phyloP scores from a whole-genome alignment of 1,284 basidiomycete species.

The Leccinum pachyderme region DNA sequence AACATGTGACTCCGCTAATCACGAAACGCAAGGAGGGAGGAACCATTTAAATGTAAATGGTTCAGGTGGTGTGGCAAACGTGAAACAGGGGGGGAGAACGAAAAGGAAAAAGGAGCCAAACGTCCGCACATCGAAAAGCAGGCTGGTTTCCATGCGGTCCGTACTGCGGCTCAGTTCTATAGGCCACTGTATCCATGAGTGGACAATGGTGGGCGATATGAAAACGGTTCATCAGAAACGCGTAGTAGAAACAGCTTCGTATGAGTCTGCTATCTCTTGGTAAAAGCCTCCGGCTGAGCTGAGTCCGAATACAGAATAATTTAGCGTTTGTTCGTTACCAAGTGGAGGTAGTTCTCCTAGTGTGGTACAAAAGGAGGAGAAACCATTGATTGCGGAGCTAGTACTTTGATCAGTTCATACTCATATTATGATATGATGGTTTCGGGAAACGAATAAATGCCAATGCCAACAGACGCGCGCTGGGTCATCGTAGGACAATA shows the following conservation, averaged over 20 bases:
- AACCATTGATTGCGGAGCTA: slow-evolving; percentile 8
- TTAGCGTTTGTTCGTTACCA: slow-evolving; percentile 17
- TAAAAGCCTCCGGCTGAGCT: slow-evolving; percentile 21
- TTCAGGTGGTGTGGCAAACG: background rate
- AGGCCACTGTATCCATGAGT: slow-evolving; percentile 14
- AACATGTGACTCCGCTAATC: background rate
- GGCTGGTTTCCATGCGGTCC: slow-evolving; percentile 19
- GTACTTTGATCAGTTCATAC: background rate
- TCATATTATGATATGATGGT: slow-evolving; percentile 9
- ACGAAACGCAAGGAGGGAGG: background rate
- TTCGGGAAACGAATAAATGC: background rate
- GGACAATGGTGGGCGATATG: slow-evolving; percentile 27
- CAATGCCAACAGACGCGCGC: background rate
- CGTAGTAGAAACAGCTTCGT: slow-evolving; percentile 26
- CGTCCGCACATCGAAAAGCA: slow-evolving; percentile 13
- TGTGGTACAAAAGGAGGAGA: background rate
- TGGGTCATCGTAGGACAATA: background rate
- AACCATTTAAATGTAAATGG: background rate
- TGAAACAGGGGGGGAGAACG: slow-evolving; percentile 3
- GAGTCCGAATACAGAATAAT: slow-evolving; percentile 11
- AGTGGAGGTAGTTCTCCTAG: slow-evolving; percentile 21
- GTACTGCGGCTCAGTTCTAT: slow-evolving; percentile 4
- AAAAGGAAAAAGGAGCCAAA: slow-evolving; percentile 3
- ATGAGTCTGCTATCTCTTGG: slow-evolving; percentile 19
- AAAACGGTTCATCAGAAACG: slow-evolving; percentile 20